Conservation (phyloP, 352 stramenopile genomes). For the Globisporangium apiculatum region DNA sequence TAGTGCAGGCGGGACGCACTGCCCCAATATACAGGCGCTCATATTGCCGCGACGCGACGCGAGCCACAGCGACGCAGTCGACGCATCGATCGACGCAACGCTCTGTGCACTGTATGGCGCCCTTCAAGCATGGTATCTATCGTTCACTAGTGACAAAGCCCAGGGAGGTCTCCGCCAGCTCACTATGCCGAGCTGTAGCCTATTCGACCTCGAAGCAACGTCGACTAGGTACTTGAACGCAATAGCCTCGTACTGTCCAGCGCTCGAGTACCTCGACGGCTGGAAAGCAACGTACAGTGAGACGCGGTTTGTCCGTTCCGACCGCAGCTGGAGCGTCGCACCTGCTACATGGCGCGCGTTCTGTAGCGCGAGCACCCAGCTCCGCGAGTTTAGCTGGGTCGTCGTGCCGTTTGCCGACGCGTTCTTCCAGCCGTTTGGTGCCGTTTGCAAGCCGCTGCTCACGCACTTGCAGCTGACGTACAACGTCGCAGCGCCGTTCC, state of each 20-base stretch:
- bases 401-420: conserved; percentile 56
- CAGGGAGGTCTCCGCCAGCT: background rate
- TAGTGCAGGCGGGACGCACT: conserved; percentile 22
- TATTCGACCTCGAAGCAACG: conserved; percentile 16
- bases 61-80: conserved; percentile 20
- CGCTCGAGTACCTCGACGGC: conserved; percentile 54
- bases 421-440: conserved; percentile 54
- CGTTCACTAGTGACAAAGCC: background rate
- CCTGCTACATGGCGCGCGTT: conserved; percentile 35
- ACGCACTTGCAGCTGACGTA: conserved; percentile 41
- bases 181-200: background rate
- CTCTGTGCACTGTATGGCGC: conserved; percentile 25
- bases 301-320: conserved; percentile 22
- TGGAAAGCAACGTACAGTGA: conserved; percentile 56
- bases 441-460: conserved; percentile 24
- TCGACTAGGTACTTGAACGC: conserved; percentile 21
- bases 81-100: conserved; percentile 34
- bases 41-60: conserved; percentile 29
- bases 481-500: conserved; percentile 39
- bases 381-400: conserved; percentile 67
- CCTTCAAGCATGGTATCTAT: conserved; percentile 19
- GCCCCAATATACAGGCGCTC: conserved; percentile 25
- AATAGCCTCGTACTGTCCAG: conserved; percentile 29
- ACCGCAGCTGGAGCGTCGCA: conserved; percentile 29
- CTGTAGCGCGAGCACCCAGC: conserved; percentile 23